Conservation (phyloP, 129 eudicot species). For the Tagetes patula region DNA sequence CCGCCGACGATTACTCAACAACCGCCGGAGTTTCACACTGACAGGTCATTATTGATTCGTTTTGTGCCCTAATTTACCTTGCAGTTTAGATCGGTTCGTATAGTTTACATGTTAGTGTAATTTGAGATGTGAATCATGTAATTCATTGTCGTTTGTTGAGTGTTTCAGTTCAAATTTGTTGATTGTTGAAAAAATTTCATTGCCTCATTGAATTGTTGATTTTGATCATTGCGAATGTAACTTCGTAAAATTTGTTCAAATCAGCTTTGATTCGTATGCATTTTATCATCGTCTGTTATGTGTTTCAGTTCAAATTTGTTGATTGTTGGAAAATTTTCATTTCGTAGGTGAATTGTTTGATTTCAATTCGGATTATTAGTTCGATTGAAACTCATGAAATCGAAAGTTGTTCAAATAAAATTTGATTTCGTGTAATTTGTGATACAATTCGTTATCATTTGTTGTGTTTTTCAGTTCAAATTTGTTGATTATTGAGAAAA, state of each 20-base stretch:
- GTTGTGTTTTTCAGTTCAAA: not conserved
- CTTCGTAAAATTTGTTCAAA: too few species aligned
- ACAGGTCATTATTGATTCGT: conserved; percentile 26
- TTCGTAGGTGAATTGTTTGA: not conserved
- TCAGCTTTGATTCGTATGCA: too few species aligned
- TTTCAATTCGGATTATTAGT: conserved; percentile 11
- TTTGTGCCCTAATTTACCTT: conserved; percentile 6
- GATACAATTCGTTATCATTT: not conserved
- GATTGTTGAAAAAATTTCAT: too few species aligned
- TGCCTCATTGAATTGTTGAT: too few species aligned
- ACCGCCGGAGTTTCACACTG: conserved; percentile 22
- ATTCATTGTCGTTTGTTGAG: too few species aligned
- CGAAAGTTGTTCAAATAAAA: too few species aligned
- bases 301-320: too few species aligned
- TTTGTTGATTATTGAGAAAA: not conserved
- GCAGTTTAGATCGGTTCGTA: conserved; percentile 17
- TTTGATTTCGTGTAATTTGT: not conserved
- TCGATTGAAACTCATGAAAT: not conserved
- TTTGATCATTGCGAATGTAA: too few species aligned
- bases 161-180: too few species aligned
- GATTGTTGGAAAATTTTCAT: too few species aligned
- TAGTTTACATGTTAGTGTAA: not conserved
- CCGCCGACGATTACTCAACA: conserved; percentile 23
- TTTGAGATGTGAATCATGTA: too few species aligned
- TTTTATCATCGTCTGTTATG: too few species aligned